A percentile compares a stretch with the other conserved stretches of the same genome.
Conservation (phyloP, 2,329 filamentous ascomycete genomes). For the Cladosporium sphaerospermum region DNA sequence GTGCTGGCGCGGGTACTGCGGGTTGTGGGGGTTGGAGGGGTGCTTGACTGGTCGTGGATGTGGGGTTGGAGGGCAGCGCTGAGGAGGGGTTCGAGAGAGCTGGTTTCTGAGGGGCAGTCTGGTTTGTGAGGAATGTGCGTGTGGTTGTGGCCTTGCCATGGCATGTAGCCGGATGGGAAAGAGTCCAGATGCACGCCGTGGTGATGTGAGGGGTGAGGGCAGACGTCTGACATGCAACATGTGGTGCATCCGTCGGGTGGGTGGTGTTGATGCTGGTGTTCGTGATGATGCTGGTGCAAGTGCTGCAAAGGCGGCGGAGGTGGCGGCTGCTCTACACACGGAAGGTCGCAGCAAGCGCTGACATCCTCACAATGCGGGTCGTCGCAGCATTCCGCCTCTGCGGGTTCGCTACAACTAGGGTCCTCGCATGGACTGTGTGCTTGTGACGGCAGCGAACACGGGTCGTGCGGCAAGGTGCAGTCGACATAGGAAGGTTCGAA, state of each 20-base stretch:
- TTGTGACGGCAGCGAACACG: conserved; percentile 6
- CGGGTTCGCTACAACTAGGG: conserved; percentile 10
- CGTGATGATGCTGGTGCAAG: conserved; percentile 4
- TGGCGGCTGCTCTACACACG: background rate
- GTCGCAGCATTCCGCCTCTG: conserved; percentile 15
- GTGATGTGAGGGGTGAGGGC: conserved; percentile 10
- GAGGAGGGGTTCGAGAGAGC: conserved; percentile 1
- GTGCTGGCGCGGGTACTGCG: conserved; percentile 11
- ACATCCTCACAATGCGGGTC: conserved; percentile 32
- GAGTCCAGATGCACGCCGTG: conserved; percentile 4
- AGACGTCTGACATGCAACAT: conserved; percentile 14
- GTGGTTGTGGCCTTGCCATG: conserved; percentile 8
- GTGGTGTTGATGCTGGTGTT: conserved; percentile 12
- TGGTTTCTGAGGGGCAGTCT: background rate
- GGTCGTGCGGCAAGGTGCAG: conserved; percentile 6
- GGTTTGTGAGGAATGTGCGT: background rate
- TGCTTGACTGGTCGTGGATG: background rate
- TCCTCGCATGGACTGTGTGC: conserved; percentile 11
- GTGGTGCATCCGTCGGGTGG: conserved; percentile 11
- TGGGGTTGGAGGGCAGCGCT: conserved; percentile 8
- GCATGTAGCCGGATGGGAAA: background rate
- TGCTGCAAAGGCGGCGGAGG: background rate
- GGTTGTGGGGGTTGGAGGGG: background rate
- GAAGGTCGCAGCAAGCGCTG: conserved; percentile 12
- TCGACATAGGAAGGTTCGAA: background rate